A percentile compares a stretch with the other conserved stretches of the same genome.
phyloP scores from a whole-genome alignment of 208 protist species.

The Wallacemonas rigidus region DNA sequence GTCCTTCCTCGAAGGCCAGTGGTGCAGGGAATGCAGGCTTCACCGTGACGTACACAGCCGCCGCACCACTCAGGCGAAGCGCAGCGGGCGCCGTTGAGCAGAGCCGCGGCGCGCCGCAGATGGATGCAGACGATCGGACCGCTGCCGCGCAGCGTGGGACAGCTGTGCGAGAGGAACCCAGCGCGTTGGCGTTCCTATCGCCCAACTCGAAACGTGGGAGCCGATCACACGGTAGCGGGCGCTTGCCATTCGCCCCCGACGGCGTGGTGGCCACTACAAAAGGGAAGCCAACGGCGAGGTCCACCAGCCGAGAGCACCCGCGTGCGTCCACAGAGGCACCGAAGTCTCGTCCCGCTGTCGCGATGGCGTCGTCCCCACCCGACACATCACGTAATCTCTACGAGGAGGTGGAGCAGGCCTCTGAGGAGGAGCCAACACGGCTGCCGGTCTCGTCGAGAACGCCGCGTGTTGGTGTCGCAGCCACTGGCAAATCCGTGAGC shows the following conservation, averaged over 20 bases:
- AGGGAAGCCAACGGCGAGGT: too few species aligned
- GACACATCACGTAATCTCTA: conserved; percentile 42
- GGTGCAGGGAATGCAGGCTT: conserved; percentile 15
- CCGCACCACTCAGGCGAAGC: conserved; percentile 11
- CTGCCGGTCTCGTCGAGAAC: too few species aligned
- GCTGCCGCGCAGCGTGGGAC: not conserved
- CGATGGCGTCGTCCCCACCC: not conserved
- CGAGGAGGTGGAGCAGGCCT: conserved; percentile 34
- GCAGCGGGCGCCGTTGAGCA: not conserved
- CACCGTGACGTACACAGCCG: conserved; percentile 56
- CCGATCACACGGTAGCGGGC: not conserved
- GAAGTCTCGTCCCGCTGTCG: not conserved
- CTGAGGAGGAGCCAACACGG: not conserved
- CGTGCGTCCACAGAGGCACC: too few species aligned
- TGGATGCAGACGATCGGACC: too few species aligned
- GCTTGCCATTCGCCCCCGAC: too few species aligned
- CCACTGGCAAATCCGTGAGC: conserved; percentile 7
- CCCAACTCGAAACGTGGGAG: conserved; percentile 18
- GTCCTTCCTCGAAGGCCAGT: not conserved
- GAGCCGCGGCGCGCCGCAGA: not conserved
- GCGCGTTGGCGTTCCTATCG: conserved; percentile 66
- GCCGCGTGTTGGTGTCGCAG: not conserved
- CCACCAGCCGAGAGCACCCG: too few species aligned
- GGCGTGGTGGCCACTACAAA: too few species aligned
- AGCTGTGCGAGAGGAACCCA: conserved; percentile 46